Evolutionary conservation across 148 eudicot species (phyloP).

Genomic region (Arctostaphylos glauca): DNA sequence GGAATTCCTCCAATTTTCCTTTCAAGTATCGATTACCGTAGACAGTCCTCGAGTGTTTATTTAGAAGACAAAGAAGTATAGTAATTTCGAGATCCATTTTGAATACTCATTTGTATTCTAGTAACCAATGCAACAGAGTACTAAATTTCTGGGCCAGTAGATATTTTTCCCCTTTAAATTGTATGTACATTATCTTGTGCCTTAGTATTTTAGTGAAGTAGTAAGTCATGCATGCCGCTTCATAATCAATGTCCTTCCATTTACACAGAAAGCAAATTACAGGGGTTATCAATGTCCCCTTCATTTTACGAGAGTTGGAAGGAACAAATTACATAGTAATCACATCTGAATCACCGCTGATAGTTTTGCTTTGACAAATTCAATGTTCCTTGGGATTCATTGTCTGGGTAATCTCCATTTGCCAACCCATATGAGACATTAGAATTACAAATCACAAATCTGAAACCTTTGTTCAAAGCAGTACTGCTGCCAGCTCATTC

Average conservation of each 20-base stretch:
- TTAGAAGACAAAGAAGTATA: not conserved
- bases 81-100: not conserved
- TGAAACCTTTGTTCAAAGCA: not conserved
- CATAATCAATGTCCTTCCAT: not conserved
- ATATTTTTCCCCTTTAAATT: not conserved
- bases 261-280: not conserved
- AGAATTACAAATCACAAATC: not conserved
- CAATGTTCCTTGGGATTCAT: not conserved
- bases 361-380: not conserved
- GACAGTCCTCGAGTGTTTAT: not conserved
- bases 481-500: not conserved
- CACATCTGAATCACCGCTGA: not conserved
- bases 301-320: not conserved
- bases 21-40: not conserved
- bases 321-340: not conserved
- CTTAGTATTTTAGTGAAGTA: not conserved
- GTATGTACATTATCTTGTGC: not conserved
- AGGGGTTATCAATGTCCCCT: not conserved
- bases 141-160: not conserved
- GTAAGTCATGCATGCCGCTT: not conserved
- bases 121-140: not conserved
- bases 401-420: not conserved
- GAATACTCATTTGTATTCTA: slow-evolving; percentile 13
- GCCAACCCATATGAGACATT: not conserved
- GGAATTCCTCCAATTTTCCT: not conserved